Conservation (phyloP, 1,284 basidiomycete species). For the Dichomitus squalens region DNA sequence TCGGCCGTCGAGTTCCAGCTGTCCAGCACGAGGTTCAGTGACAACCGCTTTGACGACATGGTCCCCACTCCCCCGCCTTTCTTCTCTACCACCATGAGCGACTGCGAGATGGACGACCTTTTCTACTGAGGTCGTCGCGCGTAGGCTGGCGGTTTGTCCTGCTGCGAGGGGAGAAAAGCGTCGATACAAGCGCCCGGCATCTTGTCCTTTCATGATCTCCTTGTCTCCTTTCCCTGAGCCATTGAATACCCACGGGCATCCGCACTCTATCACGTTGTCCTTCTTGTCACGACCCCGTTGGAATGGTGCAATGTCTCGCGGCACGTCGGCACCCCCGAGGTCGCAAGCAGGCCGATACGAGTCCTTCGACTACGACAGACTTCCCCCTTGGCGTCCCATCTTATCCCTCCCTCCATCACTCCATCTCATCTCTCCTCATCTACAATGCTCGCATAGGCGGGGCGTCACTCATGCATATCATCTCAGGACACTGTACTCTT, state of each 20-base stretch:
- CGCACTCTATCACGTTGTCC: not conserved
- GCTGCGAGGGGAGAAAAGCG: slow-evolving; percentile 21
- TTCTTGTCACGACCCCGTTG: not conserved
- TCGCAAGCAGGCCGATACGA: not conserved
- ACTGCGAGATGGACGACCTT: slow-evolving; percentile 28
- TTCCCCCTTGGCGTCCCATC: slow-evolving; percentile 1
- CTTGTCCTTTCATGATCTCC: slow-evolving; percentile 12
- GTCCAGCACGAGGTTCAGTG: slow-evolving; percentile 19
- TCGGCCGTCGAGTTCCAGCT: slow-evolving; percentile 30
- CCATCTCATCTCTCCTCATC: slow-evolving; percentile 3
- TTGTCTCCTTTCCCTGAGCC: slow-evolving; percentile 11
- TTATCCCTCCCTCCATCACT: not conserved
- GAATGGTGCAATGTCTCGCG: not conserved
- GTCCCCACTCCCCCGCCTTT: slow-evolving; percentile 24
- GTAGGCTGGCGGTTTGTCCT: not conserved
- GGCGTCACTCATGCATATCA: slow-evolving; percentile 19
- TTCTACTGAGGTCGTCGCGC: slow-evolving; percentile 23
- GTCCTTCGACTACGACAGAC: not conserved
- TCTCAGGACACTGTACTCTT: slow-evolving; percentile 24
- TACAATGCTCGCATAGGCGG: slow-evolving; percentile 22
- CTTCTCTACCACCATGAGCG: slow-evolving; percentile 28
- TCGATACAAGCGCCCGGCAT: slow-evolving; percentile 13
- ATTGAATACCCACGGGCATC: slow-evolving; percentile 11
- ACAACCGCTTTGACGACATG: slow-evolving; percentile 27
- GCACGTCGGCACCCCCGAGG: not conserved